Evolutionary conservation across 345 rosid species (phyloP), one percentile per base, ranked within the genome.

Genomic region (Citrus australasica): DNA sequence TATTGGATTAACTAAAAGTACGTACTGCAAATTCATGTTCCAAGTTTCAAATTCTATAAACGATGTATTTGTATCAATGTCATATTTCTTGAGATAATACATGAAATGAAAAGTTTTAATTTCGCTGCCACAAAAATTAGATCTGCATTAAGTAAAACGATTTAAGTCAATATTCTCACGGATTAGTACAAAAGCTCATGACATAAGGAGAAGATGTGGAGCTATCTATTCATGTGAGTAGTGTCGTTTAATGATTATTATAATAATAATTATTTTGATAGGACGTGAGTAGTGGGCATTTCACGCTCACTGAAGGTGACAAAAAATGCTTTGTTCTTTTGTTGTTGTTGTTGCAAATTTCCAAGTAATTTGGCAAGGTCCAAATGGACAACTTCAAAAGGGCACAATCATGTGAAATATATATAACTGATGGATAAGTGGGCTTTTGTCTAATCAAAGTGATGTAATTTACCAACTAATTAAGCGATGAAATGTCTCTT

Each of bases 401-500:
- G 46, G 19, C 33, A 38, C 3, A 37, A 60, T 60, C 53, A 24
- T 73, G 55, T 59, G 42, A 11, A n/a, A 17, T 7, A 2, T 19
- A n/a, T 17, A 38, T 37, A 28, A 13, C 4, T 28, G 67, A 28
- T 63, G 13, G 28, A 9, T 7, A n/a, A 67, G 67, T 62, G 69
- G 60, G 69, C 40, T 42, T 75, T 37, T 27, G 76, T 69, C 79
- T 37, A 80, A 80, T 75, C 76, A 59, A 74, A 21, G 30, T 79
- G 74, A 74, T 79, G 74, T 69, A 38, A 53, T 67, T 60, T 48
- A 9, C 46, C 24, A 56, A 61, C 35, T 66, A 56, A 16, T 17
- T 25, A 72, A 25, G 56, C 8, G 27, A 28, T 24, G 21, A 63
- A 46, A 61, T 72, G 65, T 71, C 56, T 71, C 53, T 64, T 53